Conservation (phyloP, 2,329 filamentous ascomycete species). For the Hortaea sp. region DNA sequence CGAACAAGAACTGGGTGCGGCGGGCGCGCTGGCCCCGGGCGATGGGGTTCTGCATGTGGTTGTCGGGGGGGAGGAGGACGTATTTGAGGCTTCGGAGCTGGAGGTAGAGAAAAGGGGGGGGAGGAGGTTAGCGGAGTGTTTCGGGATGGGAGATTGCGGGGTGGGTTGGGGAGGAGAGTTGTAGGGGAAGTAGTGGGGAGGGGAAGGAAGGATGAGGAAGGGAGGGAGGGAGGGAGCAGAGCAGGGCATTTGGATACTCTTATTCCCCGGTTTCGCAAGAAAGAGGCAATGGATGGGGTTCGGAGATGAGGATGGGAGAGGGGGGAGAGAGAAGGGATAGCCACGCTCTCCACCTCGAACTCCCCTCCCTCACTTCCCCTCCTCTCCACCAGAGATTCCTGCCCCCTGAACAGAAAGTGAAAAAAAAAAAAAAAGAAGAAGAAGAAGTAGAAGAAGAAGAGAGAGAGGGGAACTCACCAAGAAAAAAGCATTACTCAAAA, state of each 20-base stretch:
- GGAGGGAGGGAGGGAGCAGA: background rate
- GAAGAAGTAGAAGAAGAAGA: background rate
- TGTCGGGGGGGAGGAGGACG: conserved; percentile 79
- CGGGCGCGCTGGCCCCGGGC: conserved; percentile 78
- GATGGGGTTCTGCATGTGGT: conserved; percentile 55
- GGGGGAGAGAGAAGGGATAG: too few species aligned
- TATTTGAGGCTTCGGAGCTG: conserved; percentile 93
- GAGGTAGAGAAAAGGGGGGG: background rate
- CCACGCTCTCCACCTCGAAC: too few species aligned
- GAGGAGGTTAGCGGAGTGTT: background rate
- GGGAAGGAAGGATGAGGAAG: too few species aligned
- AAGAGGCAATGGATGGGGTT: too few species aligned
- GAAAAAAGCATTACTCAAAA: conserved; percentile 89
- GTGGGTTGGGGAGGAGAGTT: too few species aligned
- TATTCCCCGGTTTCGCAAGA: too few species aligned
- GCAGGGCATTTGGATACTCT: too few species aligned
- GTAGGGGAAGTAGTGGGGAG: too few species aligned
- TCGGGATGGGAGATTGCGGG: background rate
- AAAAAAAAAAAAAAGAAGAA: background rate
- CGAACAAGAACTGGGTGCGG: conserved; percentile 82
- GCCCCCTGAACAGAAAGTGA: background rate
- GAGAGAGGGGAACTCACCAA: too few species aligned
- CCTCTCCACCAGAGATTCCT: too few species aligned
- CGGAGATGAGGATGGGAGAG: too few species aligned
- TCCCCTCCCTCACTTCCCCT: too few species aligned